These are phyloP conservation scores for Camillea tinctor DNA, from an alignment of 2,329 filamentous ascomycete genomes.

Conservation along the genomic window DNA sequence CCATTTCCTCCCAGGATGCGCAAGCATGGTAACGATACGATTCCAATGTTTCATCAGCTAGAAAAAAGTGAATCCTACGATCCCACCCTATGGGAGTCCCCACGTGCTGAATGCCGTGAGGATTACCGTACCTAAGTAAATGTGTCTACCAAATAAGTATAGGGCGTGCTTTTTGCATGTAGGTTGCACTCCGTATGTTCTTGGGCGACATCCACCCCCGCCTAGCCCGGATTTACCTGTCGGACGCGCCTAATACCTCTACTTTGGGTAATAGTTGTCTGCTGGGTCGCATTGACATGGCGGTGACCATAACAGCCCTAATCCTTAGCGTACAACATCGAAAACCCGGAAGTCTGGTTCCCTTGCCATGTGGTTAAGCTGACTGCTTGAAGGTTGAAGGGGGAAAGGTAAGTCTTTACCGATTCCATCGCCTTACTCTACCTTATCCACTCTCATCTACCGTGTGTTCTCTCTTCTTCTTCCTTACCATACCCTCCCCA, in stretches of 20 bases:
- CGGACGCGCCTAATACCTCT: neutral
- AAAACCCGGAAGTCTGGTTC: neutral
- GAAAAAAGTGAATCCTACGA: neutral
- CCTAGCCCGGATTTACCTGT: no score
- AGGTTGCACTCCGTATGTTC: no score
- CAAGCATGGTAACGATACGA: neutral
- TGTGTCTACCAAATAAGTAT: neutral
- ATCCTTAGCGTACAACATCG: neutral
- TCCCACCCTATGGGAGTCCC: neutral
- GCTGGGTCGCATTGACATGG: neutral
- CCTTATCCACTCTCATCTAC: neutral
- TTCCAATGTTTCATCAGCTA: neutral
- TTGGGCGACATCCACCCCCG: no score
- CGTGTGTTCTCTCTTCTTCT: neutral
- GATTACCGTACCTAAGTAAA: neutral
- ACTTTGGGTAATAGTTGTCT: neutral
- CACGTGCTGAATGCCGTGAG: neutral
- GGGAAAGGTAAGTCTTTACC: neutral
- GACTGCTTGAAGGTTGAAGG: neutral
- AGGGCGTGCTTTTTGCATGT: no score
- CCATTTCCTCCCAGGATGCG: neutral
- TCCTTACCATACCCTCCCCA: no score
- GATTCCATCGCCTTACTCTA: neutral
- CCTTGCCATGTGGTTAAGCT: neutral
- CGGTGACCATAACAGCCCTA: neutral